Evolutionary conservation across 495 filamentous ascomycete species (phyloP), one percentile per base, ranked within the genome.

Genomic region (Aspergillus sparsus): DNA sequence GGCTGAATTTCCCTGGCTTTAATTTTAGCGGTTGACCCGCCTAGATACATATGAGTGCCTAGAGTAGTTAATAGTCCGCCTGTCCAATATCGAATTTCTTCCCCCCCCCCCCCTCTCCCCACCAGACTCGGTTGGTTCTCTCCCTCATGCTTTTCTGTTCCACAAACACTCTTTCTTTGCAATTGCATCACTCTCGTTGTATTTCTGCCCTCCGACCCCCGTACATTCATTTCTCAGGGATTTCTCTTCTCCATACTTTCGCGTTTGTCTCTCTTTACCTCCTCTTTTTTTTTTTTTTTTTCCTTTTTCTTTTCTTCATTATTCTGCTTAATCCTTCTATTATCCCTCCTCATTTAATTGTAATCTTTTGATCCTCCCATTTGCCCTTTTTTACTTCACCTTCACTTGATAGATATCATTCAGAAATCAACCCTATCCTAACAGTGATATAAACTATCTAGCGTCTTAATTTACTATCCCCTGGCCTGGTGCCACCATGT

Each of bases 401-500:
- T 15, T 31, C 50, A 50, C 34, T 27, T 27, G 21, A 27, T 27
- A 27, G 21, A 27, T 3, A 27, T 27, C 21, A 27, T 27, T 27
- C 21, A 27, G 21, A 27, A 27, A 27, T 27, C 21, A n/a, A n/a
- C 21, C 21, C 21, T 27, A 1, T 27, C 21, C 31, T 54, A 49
- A 44, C 27, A 33, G 4, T 7, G 36, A 16, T 52, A 39, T 31
- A 57, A 46, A 34, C 42, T 55, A 44, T n/a, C 36, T 34, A 5
- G 9, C 34, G 9, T 34, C 47, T 51, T 15, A 15, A 42, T 27
- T 63, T 47, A n/a, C n/a, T 13, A 27, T 37, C 11, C n/a, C 35
- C 53, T 68, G 71, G 70, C 74, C 71, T 67, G 73, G 65, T 63
- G 68, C 73, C 73, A 74, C 49, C 42, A 87, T 87, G 84, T 75